Percentiles rank a stretch among this genome's conserved stretches.
Conservation (phyloP, 2,329 filamentous ascomycete species). For the Xylariaceae sp. region DNA sequence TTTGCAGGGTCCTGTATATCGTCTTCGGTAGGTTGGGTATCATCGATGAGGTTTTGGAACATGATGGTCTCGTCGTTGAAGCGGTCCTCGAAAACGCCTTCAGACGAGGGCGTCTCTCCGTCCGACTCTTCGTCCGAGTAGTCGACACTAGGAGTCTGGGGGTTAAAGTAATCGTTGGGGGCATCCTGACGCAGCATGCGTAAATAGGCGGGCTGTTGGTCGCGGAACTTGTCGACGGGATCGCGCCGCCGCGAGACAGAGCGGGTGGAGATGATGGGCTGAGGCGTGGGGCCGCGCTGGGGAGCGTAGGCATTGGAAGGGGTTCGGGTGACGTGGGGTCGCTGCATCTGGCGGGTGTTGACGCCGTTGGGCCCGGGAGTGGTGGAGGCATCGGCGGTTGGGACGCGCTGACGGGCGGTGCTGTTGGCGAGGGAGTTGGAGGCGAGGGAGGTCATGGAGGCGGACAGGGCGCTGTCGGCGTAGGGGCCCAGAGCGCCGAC, state of each 20-base stretch:
- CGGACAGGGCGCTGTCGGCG: constrained; percentile 39
- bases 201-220: constrained; percentile 92
- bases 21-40: constrained; percentile 85
- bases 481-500: constrained; percentile 45
- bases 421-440: constrained; percentile 44
- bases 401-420: constrained; percentile 39
- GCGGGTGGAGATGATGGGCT: constrained; percentile 38
- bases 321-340: constrained; percentile 66
- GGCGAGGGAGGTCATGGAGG: constrained; percentile 43
- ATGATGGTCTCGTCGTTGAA: constrained; percentile 92
- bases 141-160: constrained; percentile 65
- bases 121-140: constrained; percentile 80
- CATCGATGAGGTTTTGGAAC: constrained; percentile 67
- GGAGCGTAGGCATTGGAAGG: constrained; percentile 79
- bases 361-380: constrained; percentile 29
- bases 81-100: constrained; percentile 78
- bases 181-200: constrained; percentile 80
- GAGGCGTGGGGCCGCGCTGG: constrained; percentile 49
- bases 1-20: constrained; percentile 86
- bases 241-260: constrained; percentile 48
- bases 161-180: constrained; percentile 68
- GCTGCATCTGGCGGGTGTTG: constrained; percentile 58
- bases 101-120: constrained; percentile 84
- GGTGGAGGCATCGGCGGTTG: constrained; percentile 25
- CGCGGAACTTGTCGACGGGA: constrained; percentile 53